phyloP scores from a whole-genome alignment of 2,329 filamentous ascomycete genomes.

The Neopestalotiopsis sp. region DNA sequence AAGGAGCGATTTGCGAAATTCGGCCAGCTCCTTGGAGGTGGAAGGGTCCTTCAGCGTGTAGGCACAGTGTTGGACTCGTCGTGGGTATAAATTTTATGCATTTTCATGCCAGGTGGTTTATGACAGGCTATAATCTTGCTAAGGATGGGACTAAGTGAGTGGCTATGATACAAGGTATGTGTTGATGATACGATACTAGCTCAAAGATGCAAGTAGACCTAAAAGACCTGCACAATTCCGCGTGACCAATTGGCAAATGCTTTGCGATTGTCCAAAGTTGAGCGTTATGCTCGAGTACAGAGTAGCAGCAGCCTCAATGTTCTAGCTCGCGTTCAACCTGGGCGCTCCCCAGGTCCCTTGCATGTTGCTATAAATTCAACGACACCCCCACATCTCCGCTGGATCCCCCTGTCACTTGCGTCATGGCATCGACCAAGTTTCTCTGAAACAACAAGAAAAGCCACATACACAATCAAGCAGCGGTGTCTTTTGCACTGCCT shows the following conservation, averaged over 20 bases:
- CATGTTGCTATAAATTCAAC: background rate
- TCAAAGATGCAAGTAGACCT: too few relatives aligned
- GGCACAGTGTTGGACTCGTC: conserved; percentile 55
- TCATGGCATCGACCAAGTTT: background rate
- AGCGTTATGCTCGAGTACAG: too few relatives aligned
- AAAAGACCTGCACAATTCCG: too few relatives aligned
- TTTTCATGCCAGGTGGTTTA: too few relatives aligned
- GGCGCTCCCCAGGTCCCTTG: background rate
- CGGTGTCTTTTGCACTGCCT: background rate
- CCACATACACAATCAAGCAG: background rate
- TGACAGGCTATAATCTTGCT: background rate
- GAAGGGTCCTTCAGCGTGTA: conserved; percentile 56
- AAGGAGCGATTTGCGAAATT: conserved; percentile 57
- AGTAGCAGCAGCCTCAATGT: background rate
- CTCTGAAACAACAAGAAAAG: background rate
- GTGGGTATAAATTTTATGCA: conserved; percentile 44
- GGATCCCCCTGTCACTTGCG: background rate
- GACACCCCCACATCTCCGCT: background rate
- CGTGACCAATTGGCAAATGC: too few relatives aligned
- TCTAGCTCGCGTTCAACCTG: background rate
- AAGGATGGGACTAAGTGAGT: background rate
- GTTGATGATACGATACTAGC: too few relatives aligned
- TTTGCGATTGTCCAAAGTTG: too few relatives aligned
- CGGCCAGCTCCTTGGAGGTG: conserved; percentile 57
- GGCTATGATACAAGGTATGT: background rate